phyloP scores from a whole-genome alignment of 2,329 filamentous ascomycete species.

The Tympanopsis confertula region DNA sequence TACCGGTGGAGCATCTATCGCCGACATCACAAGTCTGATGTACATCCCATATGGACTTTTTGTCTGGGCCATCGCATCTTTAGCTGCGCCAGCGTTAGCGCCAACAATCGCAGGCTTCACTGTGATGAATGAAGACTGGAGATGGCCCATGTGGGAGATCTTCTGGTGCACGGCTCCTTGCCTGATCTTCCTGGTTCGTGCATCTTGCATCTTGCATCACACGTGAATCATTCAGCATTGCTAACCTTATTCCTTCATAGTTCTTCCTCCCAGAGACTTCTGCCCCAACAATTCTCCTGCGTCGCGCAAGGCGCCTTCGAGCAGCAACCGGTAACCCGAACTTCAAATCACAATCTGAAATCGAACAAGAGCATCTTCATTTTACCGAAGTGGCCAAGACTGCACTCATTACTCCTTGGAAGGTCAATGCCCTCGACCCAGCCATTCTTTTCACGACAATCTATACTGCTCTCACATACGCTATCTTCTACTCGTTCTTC shows the following conservation, averaged over 20 bases:
- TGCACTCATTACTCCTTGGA: constrained; percentile 24
- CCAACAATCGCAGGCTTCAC: constrained; percentile 33
- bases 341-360: constrained; percentile 30
- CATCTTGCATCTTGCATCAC: no score
- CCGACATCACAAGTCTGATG: constrained; percentile 18
- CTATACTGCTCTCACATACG: constrained; percentile 29
- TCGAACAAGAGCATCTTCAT: constrained; percentile 22
- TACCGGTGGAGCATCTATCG: constrained; percentile 13
- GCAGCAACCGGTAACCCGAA: constrained; percentile 25
- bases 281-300: constrained; percentile 28
- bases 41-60: constrained; percentile 29
- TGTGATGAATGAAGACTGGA: constrained; percentile 29
- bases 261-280: constrained; percentile 35
- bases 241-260: no score
- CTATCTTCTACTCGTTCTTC: constrained; percentile 32
- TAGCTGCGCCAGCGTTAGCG: constrained; percentile 32
- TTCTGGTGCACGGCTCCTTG: constrained; percentile 30
- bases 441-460: constrained; percentile 28
- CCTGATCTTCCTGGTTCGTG: constrained; percentile 27
- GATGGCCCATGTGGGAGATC: constrained; percentile 35
- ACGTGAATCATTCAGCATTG: no score
- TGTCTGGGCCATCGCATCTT: constrained; percentile 26
- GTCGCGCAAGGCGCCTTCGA: constrained; percentile 29
- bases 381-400: constrained; percentile 13
- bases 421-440: constrained; percentile 24